Evolutionary conservation across 2,329 filamentous ascomycete species (phyloP), one percentile per base, ranked within the genome.

Genomic region (Sarocladium brachiariae): DNA sequence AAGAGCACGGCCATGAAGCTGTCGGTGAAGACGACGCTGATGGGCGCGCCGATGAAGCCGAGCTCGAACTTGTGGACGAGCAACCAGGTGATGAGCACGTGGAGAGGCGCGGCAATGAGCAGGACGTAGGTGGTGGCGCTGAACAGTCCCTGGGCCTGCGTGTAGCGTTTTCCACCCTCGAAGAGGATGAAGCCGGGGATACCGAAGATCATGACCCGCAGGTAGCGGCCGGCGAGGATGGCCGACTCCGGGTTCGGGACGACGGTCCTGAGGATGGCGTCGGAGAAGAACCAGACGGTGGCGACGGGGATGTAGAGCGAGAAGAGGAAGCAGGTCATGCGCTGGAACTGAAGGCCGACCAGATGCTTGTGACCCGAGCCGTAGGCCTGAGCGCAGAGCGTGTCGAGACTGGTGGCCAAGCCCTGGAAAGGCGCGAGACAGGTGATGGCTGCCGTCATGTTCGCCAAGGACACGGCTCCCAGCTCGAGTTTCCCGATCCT

Each of bases 361-460:
- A 97, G 79, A 58, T 91, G 87, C 63, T 87, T 95, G 64, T 86
- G 87, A 0, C 92, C 92, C 1, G 88, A 95, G 2, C 93, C 92
- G 63, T 95, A 97, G 1, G 93, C 92, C 67, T 97, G 92, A 0
- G 92, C 82, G 65, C 92, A 96, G 2, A 97, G 81, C 0, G 92
- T 97, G 67, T 97, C 92, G 33, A 97, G 74, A 56, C 86, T 89
- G 4, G 92, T 97, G 1, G 90, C 86, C 13, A 97, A 76, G n/a
- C 90, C 87, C 62, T 90, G 86, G 62, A 88, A 86, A 14, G 88
- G 81, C 0, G 85, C 86, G 59, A 87, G 84, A 52, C 86, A 88
- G 13, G 80, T 87, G 58, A 93, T 91, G 56, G 83, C 89, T 24
- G 84, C 84, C 2, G 86, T 88, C 87, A 92, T 92, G 59, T 83